Base-by-base conservation (phyloP, 768 basidiomycete genomes). In the Tylopilus plumbeoviolaceoides region DNA sequence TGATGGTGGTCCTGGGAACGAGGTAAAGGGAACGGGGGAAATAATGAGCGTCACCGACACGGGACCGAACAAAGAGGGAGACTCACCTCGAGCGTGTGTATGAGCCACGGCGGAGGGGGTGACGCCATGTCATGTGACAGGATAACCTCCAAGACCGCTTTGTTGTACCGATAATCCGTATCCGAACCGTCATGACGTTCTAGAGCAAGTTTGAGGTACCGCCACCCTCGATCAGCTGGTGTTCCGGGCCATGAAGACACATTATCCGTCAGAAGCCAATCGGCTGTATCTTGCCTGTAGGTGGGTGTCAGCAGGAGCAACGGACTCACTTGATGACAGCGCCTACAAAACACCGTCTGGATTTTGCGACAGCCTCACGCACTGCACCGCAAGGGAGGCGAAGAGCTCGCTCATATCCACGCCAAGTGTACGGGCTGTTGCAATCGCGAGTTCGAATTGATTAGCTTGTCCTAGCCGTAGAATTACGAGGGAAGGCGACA, bases 381-480 rank as follows among this genome's bases (percentile, higher is more conserved):
- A 97, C 63, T 91, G 85, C 35, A 73, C 75, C 0, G 92, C 84
- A 56, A 98, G 72, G 56, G 82, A 77, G 39, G 81, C 79, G 63
- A 98, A 95, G 11, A 95, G 62, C 56, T 91, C 87, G 4, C 84
- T 83, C 88, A 98, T 90, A 67, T 97, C 91, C 39, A 92, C 82
- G 31, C 82, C 76, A 39, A 97, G 79, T 42, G 80, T 81, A 31
- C 81, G 78, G 3, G 91, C 94, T 27, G 84, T 80, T 6, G 82
- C 70, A 69, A 95, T 80, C 3, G 95, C 95, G 47, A 80, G 74
- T 59, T 85, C 89, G 69, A 89, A 95, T 58, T 81, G 79, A 56
- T 85, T 89, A 41, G 78, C 73, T 65, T 97, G 89, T 5, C 87
- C 84, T 47, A 95, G 77, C 55, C 87, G 77, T 59, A 89, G 74